Conservation (phyloP, 192 early-diverging fungal genomes). For the Coemansia sp. region DNA sequence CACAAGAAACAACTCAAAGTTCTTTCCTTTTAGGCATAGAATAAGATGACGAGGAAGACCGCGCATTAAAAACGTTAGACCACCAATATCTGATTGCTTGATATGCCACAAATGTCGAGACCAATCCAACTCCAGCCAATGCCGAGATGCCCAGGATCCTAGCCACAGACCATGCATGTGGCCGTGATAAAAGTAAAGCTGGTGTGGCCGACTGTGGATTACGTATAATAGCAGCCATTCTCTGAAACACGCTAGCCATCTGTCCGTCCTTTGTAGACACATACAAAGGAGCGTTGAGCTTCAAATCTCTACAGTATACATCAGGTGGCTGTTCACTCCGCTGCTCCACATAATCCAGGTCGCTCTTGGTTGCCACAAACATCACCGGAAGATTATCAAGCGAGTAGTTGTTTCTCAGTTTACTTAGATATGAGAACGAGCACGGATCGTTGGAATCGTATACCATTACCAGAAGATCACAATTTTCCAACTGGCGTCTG, state of each 20-base stretch:
- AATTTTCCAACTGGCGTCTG: constrained; percentile 79
- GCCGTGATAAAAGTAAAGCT: constrained; percentile 26
- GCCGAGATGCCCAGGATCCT: constrained; percentile 38
- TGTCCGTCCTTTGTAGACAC: constrained; percentile 83
- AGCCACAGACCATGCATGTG: constrained; percentile 38
- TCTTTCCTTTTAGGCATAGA: too few relatives aligned
- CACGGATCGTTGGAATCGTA: constrained; percentile 92
- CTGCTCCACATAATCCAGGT: constrained; percentile 79
- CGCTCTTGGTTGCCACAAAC: constrained; percentile 95
- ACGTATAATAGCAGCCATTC: constrained; percentile 66
- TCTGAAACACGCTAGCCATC: constrained; percentile 85
- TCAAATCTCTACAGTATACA: constrained; percentile 85
- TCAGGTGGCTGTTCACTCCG: constrained; percentile 87
- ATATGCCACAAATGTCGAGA: constrained; percentile 44
- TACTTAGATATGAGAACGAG: constrained; percentile 90
- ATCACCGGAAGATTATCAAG: constrained; percentile 82
- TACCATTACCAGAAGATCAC: constrained; percentile 91
- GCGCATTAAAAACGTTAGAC: constrained; percentile 21
- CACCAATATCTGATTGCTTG: constrained; percentile 51
- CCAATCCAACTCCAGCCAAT: constrained; percentile 36
- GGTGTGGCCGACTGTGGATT: constrained; percentile 48
- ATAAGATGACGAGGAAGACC: constrained; percentile 11
- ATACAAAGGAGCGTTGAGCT: constrained; percentile 84
- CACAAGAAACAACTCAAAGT: too few relatives aligned
- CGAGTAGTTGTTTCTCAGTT: constrained; percentile 78